A percentile compares a stretch with the other conserved stretches of the same genome.
Evolutionary conservation across 306 rosid genomes (phyloP).

Genomic region (Cyclanthera cordifolia): DNA sequence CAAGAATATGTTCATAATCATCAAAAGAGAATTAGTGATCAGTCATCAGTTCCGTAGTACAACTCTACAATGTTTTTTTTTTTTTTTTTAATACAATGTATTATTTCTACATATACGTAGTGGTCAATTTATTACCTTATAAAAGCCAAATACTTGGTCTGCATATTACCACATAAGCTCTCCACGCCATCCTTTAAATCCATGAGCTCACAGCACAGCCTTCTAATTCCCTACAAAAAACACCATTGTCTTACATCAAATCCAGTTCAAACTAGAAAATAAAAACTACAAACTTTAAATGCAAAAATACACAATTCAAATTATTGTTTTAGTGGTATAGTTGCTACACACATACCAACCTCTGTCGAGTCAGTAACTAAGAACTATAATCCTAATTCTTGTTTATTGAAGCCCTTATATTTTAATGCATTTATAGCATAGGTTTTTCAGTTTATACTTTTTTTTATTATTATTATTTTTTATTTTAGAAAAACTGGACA

Average conservation of each 20-base stretch:
- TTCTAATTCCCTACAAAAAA: constrained; percentile 72
- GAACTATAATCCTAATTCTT: too few relatives aligned
- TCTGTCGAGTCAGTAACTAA: too few relatives aligned
- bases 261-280: neutral
- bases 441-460: too few relatives aligned
- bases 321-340: neutral
- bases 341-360: too few relatives aligned
- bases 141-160: constrained; percentile 79
- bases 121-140: constrained; percentile 41
- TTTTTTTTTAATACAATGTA: too few relatives aligned
- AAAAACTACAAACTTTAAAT: neutral
- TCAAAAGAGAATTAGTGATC: too few relatives aligned
- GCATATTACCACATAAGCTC: constrained; percentile 88
- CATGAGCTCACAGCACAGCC: constrained; percentile 86
- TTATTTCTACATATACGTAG: neutral
- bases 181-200: constrained; percentile 93
- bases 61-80: too few relatives aligned
- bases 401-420: too few relatives aligned
- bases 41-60: too few relatives aligned
- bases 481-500: neutral
- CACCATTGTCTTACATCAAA: neutral
- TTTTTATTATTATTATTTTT: neutral
- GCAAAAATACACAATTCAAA: neutral
- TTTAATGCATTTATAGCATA: too few relatives aligned
- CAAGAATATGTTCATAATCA: too few relatives aligned